A percentile compares a stretch with the other conserved stretches of the same genome.
Evolutionary conservation across 2,329 filamentous ascomycete genomes (phyloP).

Genomic region (Fusarium goolgardi): DNA sequence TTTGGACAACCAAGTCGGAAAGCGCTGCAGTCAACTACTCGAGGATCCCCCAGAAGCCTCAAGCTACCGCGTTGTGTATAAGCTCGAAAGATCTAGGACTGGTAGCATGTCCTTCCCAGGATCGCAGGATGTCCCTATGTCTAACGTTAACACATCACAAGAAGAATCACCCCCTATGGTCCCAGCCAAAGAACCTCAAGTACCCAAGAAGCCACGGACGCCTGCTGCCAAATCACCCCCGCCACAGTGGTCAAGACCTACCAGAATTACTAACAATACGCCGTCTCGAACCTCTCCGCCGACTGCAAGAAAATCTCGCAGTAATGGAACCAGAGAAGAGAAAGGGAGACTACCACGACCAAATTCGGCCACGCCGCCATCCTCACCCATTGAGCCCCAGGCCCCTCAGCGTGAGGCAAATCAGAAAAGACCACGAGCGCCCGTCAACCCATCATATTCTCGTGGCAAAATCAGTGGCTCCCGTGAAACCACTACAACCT

Average conservation of each 20-base stretch:
- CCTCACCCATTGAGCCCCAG: conserved; percentile 19
- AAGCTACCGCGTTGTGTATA: conserved; percentile 68
- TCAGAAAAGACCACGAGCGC: conserved; percentile 42
- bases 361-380: conserved; percentile 24
- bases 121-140: conserved; percentile 47
- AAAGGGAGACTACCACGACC: conserved; percentile 23
- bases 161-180: conserved; percentile 28
- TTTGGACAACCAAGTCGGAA: conserved; percentile 17
- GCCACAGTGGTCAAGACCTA: conserved; percentile 23
- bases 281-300: conserved; percentile 11
- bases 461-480: conserved; percentile 50
- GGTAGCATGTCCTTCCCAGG: conserved; percentile 55
- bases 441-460: conserved; percentile 21
- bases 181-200: conserved; percentile 23
- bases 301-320: conserved; percentile 8
- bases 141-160: conserved; percentile 47
- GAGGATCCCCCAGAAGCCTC: conserved; percentile 49
- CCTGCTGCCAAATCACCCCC: conserved; percentile 22
- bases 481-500: conserved; percentile 23
- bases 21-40: conserved; percentile 28
- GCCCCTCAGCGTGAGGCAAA: conserved; percentile 40
- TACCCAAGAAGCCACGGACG: conserved; percentile 24
- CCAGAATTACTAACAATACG: conserved; percentile 17
- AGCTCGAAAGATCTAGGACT: conserved; percentile 65
- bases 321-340: conserved; percentile 12